A percentile compares a stretch with the other conserved stretches of the same genome.
These are phyloP conservation scores for Neohortaea acidophila DNA, from an alignment of 495 filamentous ascomycete species.

Conservation along the genomic window DNA sequence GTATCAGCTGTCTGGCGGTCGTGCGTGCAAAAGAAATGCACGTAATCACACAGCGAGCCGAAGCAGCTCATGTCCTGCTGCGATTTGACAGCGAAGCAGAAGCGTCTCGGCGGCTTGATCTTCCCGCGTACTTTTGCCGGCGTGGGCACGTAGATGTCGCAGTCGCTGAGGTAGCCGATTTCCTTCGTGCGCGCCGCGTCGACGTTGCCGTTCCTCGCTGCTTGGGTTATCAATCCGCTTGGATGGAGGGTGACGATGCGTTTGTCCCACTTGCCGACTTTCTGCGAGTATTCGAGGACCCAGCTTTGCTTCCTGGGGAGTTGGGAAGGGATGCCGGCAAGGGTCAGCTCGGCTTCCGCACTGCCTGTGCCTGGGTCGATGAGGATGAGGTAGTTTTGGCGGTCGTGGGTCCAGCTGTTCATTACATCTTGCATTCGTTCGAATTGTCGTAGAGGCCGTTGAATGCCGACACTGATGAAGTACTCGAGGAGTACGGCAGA, in stretches of 20 bases:
- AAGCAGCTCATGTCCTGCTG: slow-evolving; percentile 86
- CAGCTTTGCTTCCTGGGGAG: slow-evolving; percentile 48
- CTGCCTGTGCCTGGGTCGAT: slow-evolving; percentile 34
- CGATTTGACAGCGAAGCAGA: slow-evolving; percentile 81
- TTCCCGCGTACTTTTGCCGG: slow-evolving; percentile 34
- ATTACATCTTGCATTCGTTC: slow-evolving; percentile 77
- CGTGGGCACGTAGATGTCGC: slow-evolving; percentile 72
- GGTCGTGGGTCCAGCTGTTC: slow-evolving; percentile 79
- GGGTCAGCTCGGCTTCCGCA: slow-evolving; percentile 34
- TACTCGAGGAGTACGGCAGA: slow-evolving; percentile 57
- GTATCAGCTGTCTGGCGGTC: slow-evolving; percentile 46
- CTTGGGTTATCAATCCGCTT: slow-evolving; percentile 62
- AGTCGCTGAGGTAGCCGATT: slow-evolving; percentile 82
- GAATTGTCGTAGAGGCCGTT: slow-evolving; percentile 70
- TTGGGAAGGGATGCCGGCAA: slow-evolving; percentile 38
- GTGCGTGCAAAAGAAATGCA: slow-evolving; percentile 79
- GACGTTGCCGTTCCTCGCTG: too few species aligned
- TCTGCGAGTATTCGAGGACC: slow-evolving; percentile 65
- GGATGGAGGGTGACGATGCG: slow-evolving; percentile 57
- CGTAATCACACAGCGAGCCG: slow-evolving; percentile 62
- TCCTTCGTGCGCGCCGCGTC: slow-evolving; percentile 51
- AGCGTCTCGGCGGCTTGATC: slow-evolving; percentile 41
- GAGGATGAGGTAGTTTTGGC: slow-evolving; percentile 52
- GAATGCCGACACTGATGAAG: slow-evolving; percentile 60
- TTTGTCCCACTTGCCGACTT: slow-evolving; percentile 73